Conservation (phyloP, 331 rosid species). For the Acacia concinna region DNA sequence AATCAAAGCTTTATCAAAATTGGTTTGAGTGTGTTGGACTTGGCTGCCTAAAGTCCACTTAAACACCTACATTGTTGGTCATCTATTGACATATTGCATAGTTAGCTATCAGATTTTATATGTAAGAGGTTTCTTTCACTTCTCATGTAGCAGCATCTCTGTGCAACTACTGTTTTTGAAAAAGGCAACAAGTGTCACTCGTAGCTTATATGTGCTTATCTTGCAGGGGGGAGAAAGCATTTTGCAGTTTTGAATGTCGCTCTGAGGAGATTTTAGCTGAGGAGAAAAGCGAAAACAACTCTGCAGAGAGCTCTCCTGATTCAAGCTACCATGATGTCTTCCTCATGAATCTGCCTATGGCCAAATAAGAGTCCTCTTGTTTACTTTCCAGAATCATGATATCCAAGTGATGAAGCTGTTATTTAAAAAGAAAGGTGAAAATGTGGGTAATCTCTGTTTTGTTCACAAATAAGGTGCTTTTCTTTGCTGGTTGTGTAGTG, state of each 20-base stretch:
- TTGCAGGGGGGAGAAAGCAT: constrained; percentile 52
- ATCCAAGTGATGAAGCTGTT: constrained; percentile 6
- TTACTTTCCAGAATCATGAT: constrained; percentile 1
- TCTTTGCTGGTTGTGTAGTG: neutral
- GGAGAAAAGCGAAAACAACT: constrained; percentile 29
- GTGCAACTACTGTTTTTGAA: neutral
- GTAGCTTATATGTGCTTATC: constrained; percentile 5
- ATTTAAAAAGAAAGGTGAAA: neutral
- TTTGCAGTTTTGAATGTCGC: constrained; percentile 54
- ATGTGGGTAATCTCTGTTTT: neutral
- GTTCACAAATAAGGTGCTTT: constrained; percentile 1
- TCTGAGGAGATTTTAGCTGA: constrained; percentile 37
- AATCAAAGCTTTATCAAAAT: neutral
- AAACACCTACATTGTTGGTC: neutral
- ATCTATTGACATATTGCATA: neutral
- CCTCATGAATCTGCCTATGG: constrained; percentile 42
- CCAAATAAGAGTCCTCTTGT: constrained; percentile 21
- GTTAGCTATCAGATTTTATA: neutral
- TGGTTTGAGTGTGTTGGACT: neutral
- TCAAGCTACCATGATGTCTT: constrained; percentile 54
- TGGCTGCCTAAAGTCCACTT: neutral
- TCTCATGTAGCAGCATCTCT: neutral
- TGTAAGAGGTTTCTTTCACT: neutral
- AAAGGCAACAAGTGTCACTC: neutral
- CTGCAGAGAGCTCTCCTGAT: constrained; percentile 36